Evolutionary conservation across 805 yeast species (phyloP).

Genomic region (Candida coleopterorum): DNA sequence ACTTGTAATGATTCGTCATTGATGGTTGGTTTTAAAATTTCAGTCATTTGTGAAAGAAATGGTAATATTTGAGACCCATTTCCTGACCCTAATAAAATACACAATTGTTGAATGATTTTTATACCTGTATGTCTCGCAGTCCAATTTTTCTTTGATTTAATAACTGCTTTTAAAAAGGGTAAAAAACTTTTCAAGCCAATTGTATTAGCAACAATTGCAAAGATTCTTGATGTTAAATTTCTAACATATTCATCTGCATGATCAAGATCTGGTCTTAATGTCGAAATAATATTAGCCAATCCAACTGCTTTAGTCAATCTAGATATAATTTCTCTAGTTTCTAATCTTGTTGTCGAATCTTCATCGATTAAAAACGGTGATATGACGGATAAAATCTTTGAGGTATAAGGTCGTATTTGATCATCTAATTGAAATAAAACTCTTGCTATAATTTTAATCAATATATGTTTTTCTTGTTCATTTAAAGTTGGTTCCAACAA

Average conservation of each 20-base stretch:
- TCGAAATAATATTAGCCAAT: constrained; percentile 69
- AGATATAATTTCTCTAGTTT: constrained; percentile 75
- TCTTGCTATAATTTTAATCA: constrained; percentile 73
- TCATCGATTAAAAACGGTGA: constrained; percentile 80
- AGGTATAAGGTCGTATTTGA: constrained; percentile 65
- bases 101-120: constrained; percentile 70
- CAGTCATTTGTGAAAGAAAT: constrained; percentile 59
- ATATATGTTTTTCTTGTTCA: constrained; percentile 77
- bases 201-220: constrained; percentile 81
- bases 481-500: constrained; percentile 67
- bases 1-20: constrained; percentile 66
- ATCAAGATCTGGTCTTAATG: constrained; percentile 77
- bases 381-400: constrained; percentile 64
- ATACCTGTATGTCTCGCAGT: constrained; percentile 81
- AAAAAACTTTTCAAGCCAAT: constrained; percentile 66
- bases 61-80: constrained; percentile 56
- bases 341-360: constrained; percentile 66
- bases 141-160: constrained; percentile 73
- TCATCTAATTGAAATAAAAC: constrained; percentile 63
- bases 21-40: constrained; percentile 53
- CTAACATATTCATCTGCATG: constrained; percentile 77
- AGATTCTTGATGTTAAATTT: constrained; percentile 67
- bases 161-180: constrained; percentile 80
- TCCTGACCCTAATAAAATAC: constrained; percentile 63
- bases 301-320: constrained; percentile 80